These are phyloP conservation scores for Cynara cardunculus DNA, from an alignment of 129 eudicot species.

Conservation along the genomic window DNA sequence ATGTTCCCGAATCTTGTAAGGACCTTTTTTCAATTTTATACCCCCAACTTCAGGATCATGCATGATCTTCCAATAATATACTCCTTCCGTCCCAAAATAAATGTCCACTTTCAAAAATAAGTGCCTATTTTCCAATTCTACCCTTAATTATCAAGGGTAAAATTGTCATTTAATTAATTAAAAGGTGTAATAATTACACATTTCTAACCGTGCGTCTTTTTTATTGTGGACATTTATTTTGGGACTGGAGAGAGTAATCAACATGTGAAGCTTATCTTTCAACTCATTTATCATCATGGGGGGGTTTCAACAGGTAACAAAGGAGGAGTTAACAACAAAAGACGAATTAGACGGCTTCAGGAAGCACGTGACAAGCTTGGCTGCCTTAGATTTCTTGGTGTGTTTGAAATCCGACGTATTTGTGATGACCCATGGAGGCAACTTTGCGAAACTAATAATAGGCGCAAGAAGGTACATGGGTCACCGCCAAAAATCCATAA, in stretches of 20 bases:
- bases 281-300: neutral
- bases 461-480: slow-evolving; percentile 87
- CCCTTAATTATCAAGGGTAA: neutral
- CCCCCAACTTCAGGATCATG: too few species aligned
- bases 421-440: slow-evolving; percentile 98
- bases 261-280: neutral
- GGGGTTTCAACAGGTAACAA: slow-evolving; percentile 63
- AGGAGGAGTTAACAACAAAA: slow-evolving; percentile 83
- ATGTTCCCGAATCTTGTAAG: slow-evolving; percentile 98
- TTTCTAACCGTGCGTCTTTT: neutral
- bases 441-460: slow-evolving; percentile 83
- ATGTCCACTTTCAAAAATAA: neutral
- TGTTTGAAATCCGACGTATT: slow-evolving; percentile 96
- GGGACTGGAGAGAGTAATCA: neutral
- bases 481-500: slow-evolving; percentile 79
- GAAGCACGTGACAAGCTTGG: slow-evolving; percentile 93
- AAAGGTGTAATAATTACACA: neutral
- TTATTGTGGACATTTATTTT: neutral
- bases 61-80: neutral
- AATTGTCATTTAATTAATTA: neutral
- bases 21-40: neutral
- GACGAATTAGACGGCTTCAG: slow-evolving; percentile 80
- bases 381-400: slow-evolving; percentile 95
- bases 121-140: neutral
- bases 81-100: neutral